These are phyloP conservation scores for Pichia sp. DNA, from an alignment of 1,139 yeast species.

Conservation along the genomic window DNA sequence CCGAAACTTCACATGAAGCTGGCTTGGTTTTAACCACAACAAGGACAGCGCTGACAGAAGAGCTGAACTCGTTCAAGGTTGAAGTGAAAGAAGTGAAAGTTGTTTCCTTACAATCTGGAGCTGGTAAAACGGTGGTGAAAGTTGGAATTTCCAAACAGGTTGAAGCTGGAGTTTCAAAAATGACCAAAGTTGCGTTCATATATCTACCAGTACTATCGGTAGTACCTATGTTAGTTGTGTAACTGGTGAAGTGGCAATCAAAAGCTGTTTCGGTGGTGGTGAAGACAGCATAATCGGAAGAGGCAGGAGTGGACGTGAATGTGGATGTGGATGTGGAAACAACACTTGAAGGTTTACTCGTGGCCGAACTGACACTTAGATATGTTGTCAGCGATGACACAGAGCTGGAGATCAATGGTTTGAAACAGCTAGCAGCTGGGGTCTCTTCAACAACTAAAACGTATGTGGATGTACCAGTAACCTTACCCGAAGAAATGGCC, in stretches of 20 bases:
- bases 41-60: not conserved
- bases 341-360: not conserved
- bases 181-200: constrained; percentile 4
- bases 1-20: not conserved
- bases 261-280: constrained; percentile 1
- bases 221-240: constrained; percentile 2
- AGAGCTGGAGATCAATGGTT: too few species aligned
- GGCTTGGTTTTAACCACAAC: not conserved
- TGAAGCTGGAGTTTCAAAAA: constrained; percentile 1
- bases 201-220: constrained; percentile 1
- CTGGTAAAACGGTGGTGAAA: not conserved
- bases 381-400: not conserved
- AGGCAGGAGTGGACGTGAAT: not conserved
- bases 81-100: not conserved
- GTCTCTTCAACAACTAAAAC: constrained; percentile 1
- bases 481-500: not conserved
- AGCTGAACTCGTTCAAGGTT: not conserved
- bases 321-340: not conserved
- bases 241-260: not conserved
- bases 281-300: not conserved
- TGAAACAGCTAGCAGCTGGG: not conserved
- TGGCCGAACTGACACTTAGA: not conserved
- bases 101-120: not conserved
- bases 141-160: not conserved
- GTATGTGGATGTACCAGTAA: not conserved